Conservation (phyloP, 2,329 filamentous ascomycete species). For the Graphiopsis chlorocephala region DNA sequence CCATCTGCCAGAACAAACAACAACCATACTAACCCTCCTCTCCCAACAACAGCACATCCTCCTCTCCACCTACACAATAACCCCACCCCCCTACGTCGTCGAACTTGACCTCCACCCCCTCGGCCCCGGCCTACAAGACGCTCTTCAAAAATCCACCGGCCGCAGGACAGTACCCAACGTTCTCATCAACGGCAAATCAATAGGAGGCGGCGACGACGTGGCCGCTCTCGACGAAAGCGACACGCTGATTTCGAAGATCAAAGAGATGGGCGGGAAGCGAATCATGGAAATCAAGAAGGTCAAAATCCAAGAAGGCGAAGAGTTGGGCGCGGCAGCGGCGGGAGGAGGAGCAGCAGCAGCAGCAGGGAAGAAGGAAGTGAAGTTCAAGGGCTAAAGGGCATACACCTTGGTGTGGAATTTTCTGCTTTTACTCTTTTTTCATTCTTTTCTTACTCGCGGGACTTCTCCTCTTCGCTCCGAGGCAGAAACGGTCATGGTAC, state of each 20-base stretch:
- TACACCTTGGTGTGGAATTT: not conserved
- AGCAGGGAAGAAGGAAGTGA: constrained; percentile 4
- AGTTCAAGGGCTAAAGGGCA: constrained; percentile 1
- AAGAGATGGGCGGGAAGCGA: constrained; percentile 69
- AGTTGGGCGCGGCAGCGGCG: not conserved
- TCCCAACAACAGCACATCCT: constrained; percentile 56
- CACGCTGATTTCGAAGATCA: constrained; percentile 68
- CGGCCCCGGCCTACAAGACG: constrained; percentile 67
- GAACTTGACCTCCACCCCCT: constrained; percentile 83
- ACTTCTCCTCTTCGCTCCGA: not conserved
- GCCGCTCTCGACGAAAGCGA: constrained; percentile 61
- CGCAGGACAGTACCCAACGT: constrained; percentile 89
- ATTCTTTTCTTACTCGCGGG: not conserved
- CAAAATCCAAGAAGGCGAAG: constrained; percentile 7
- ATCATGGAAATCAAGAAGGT: constrained; percentile 37
- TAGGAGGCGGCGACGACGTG: constrained; percentile 88
- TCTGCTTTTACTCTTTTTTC: not conserved
- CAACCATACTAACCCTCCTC: constrained; percentile 9
- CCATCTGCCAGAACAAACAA: not conserved
- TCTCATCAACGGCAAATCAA: constrained; percentile 79
- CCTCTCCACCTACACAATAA: constrained; percentile 78
- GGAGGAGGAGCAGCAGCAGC: not conserved
- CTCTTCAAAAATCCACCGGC: constrained; percentile 70
- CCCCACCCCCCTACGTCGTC: constrained; percentile 79
- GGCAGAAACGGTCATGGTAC: too few species aligned